Conservation (phyloP, 495 filamentous ascomycete species). For the Saxophila tyrrhenica region DNA sequence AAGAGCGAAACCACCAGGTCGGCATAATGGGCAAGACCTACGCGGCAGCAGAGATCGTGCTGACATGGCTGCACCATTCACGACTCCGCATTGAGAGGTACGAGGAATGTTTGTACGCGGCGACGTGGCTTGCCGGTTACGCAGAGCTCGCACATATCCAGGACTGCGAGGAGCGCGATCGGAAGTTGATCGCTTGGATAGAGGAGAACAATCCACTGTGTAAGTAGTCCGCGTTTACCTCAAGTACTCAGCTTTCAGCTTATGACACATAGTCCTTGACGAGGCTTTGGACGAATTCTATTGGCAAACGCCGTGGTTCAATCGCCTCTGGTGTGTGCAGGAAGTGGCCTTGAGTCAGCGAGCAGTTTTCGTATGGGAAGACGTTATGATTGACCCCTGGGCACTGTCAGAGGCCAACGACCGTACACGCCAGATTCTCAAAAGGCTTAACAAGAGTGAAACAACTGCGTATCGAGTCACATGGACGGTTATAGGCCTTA, state of each 20-base stretch:
- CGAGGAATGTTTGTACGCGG: too few relatives aligned
- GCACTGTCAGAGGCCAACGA: not conserved
- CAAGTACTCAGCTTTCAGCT: too few relatives aligned
- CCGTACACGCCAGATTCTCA: not conserved
- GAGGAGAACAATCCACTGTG: too few relatives aligned
- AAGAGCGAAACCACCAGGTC: slow-evolving; percentile 4
- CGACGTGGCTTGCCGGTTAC: too few relatives aligned
- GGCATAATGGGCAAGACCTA: slow-evolving; percentile 5
- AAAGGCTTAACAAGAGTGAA: not conserved
- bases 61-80: not conserved
- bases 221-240: too few relatives aligned
- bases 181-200: too few relatives aligned
- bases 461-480: not conserved
- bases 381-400: not conserved
- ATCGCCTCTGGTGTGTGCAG: slow-evolving; percentile 6
- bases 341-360: slow-evolving; percentile 1
- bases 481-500: not conserved
- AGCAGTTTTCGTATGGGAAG: not conserved
- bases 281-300: not conserved
- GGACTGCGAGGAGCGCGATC: too few relatives aligned
- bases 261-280: not conserved
- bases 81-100: not conserved
- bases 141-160: too few relatives aligned
- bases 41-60: not conserved
- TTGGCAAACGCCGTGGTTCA: slow-evolving; percentile 2